phyloP scores from a whole-genome alignment of 2,329 filamentous ascomycete species.

The Alternaria solani region DNA sequence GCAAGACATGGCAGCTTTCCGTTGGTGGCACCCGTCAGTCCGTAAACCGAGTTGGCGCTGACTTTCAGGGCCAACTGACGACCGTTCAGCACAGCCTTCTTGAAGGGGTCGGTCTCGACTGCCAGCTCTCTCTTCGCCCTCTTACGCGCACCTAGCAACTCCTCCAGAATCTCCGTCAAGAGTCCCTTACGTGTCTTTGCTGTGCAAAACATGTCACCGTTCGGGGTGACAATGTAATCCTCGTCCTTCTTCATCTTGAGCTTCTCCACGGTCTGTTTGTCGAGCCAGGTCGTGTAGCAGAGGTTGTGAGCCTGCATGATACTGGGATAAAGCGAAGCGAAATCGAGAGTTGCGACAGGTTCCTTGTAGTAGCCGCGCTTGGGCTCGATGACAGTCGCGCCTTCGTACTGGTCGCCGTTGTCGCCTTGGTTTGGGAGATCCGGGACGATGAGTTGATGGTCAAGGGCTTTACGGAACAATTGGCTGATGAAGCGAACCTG shows the following conservation, averaged over 20 bases:
- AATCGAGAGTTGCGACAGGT: constrained; percentile 96
- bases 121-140: constrained; percentile 91
- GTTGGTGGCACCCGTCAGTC: constrained; percentile 92
- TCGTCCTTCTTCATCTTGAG: constrained; percentile 83
- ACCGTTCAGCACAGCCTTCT: constrained; percentile 97
- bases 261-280: constrained; percentile 78
- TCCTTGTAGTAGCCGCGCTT: constrained; percentile 93
- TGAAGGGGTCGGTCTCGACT: constrained; percentile 91
- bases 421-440: constrained; percentile 74
- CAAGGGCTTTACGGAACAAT: constrained; percentile 90
- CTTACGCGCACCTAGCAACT: constrained; percentile 90
- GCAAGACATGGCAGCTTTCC: constrained; percentile 94
- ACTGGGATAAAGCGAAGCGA: constrained; percentile 96
- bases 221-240: constrained; percentile 96
- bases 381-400: constrained; percentile 97
- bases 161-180: constrained; percentile 93
- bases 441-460: constrained; percentile 93
- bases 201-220: constrained; percentile 92
- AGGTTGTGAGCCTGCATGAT: constrained; percentile 99
- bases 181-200: constrained; percentile 88
- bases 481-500: constrained; percentile 99
- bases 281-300: constrained; percentile 93
- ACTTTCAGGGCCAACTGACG: constrained; percentile 95
- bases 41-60: constrained; percentile 97
- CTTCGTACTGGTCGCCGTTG: constrained; percentile 90